phyloP scores from a whole-genome alignment of 768 basidiomycete species.

The Solioccasus polychromus region DNA sequence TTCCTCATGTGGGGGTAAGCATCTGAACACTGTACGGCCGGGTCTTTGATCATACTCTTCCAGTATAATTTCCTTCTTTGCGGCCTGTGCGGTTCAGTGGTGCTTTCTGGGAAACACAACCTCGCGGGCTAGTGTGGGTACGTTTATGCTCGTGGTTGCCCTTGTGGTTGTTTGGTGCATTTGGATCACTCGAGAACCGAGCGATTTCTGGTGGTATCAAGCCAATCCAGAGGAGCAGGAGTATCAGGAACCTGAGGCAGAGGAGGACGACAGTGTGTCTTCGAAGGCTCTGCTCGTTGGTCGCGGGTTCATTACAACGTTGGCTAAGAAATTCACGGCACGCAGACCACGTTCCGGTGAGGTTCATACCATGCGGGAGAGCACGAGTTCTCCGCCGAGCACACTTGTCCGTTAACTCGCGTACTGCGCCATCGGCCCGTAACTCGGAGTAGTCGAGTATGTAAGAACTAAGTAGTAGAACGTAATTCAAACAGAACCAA shows the following conservation, averaged over 20 bases:
- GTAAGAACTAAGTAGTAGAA: too few relatives aligned
- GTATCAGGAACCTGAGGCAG: not conserved
- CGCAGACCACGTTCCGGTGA: too few relatives aligned
- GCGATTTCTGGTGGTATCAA: conserved; percentile 26
- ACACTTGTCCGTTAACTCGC: too few relatives aligned
- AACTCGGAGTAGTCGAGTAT: too few relatives aligned
- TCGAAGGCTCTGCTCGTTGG: too few relatives aligned
- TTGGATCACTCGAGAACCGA: conserved; percentile 22
- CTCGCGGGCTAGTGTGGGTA: conserved; percentile 28
- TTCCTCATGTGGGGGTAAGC: conserved; percentile 61
- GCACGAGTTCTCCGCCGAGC: too few relatives aligned
- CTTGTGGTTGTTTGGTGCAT: conserved; percentile 45
- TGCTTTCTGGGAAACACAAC: conserved; percentile 2
- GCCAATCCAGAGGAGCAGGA: conserved; percentile 8
- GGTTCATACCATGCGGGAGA: too few relatives aligned
- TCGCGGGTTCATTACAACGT: too few relatives aligned
- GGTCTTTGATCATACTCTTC: not conserved
- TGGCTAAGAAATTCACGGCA: too few relatives aligned
- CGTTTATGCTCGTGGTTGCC: conserved; percentile 25
- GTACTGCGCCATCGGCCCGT: too few relatives aligned
- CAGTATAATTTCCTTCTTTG: conserved; percentile 31
- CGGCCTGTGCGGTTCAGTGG: conserved; percentile 28
- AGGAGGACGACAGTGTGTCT: not conserved
- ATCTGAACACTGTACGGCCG: not conserved
- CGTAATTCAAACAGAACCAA: conserved; percentile 26